These are phyloP conservation scores for Kockiozyma suomiensis DNA, from an alignment of 805 yeast species.

Conservation along the genomic window DNA sequence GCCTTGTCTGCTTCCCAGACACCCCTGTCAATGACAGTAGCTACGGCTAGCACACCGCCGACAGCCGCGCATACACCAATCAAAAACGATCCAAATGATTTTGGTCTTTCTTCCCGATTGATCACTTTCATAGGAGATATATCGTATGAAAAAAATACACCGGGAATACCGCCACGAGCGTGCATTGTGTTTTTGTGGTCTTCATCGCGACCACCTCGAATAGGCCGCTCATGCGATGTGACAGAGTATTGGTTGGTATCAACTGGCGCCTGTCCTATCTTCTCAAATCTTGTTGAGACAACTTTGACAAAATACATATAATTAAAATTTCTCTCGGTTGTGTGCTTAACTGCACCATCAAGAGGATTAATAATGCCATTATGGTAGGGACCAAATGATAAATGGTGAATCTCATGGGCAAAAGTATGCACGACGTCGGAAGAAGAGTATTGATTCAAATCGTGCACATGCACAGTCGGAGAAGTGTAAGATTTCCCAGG, in stretches of 20 bases:
- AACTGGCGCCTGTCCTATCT: conserved; percentile 50
- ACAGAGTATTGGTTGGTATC: conserved; percentile 92
- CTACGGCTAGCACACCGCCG: conserved; percentile 93
- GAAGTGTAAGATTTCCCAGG: conserved; percentile 80
- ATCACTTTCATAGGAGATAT: conserved; percentile 91
- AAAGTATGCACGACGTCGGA: conserved; percentile 65
- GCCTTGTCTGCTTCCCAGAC: conserved; percentile 87
- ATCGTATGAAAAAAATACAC: conserved; percentile 83
- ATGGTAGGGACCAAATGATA: conserved; percentile 70
- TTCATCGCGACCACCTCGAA: conserved; percentile 82
- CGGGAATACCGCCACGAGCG: conserved; percentile 86
- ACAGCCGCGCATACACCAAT: conserved; percentile 83
- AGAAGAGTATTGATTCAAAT: conserved; percentile 65
- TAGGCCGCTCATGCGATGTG: conserved; percentile 83
- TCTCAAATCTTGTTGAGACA: conserved; percentile 85
- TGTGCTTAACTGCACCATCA: conserved; percentile 55
- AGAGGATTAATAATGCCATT: conserved; percentile 48
- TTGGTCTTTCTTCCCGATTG: conserved; percentile 69
- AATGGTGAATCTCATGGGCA: conserved; percentile 74
- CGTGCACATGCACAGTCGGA: conserved; percentile 74
- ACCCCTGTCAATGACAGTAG: conserved; percentile 82
- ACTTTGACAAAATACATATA: conserved; percentile 83
- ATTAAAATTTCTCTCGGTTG: conserved; percentile 49
- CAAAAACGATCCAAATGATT: conserved; percentile 80
- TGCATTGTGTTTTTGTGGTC: conserved; percentile 81